Conservation (phyloP, 2,329 filamentous ascomycete genomes). For the Clonostachys chloroleuca region DNA sequence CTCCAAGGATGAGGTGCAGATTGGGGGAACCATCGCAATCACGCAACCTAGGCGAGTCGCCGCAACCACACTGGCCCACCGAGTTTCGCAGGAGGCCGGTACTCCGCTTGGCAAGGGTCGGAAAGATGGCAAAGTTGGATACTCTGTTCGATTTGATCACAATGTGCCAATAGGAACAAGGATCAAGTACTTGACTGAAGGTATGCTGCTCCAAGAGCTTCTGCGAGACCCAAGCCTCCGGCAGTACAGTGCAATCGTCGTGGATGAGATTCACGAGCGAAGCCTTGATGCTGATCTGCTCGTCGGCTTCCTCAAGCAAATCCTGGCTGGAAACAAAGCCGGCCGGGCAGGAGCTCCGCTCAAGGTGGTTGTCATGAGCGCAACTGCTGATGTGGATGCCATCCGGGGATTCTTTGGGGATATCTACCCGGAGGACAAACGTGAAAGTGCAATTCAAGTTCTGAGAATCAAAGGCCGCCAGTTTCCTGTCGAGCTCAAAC, state of each 20-base stretch:
- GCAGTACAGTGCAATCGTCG: slow-evolving; percentile 84
- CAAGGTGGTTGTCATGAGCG: slow-evolving; percentile 95
- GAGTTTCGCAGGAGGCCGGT: slow-evolving; percentile 75
- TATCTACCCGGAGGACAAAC: slow-evolving; percentile 7
- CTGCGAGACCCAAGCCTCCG: slow-evolving; percentile 76
- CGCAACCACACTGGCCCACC: slow-evolving; percentile 82
- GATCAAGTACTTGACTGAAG: slow-evolving; percentile 94
- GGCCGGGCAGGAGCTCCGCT: slow-evolving; percentile 69
- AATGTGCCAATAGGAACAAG: slow-evolving; percentile 74
- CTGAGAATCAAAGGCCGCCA: slow-evolving; percentile 80
- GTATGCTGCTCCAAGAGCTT: slow-evolving; percentile 93
- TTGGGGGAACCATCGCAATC: slow-evolving; percentile 83
- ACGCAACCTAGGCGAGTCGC: slow-evolving; percentile 93
- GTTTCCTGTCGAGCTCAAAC: slow-evolving; percentile 75
- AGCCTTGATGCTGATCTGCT: slow-evolving; percentile 92
- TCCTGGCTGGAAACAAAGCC: slow-evolving; percentile 58
- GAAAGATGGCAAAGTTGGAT: slow-evolving; percentile 64
- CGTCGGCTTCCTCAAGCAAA: slow-evolving; percentile 79
- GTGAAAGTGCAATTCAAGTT: slow-evolving; percentile 25
- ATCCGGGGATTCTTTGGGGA: slow-evolving; percentile 70
- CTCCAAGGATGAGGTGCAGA: slow-evolving; percentile 35
- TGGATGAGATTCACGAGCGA: slow-evolving; percentile 96
- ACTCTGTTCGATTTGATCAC: slow-evolving; percentile 92
- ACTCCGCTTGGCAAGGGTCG: slow-evolving; percentile 41
- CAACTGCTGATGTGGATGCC: slow-evolving; percentile 82